Conservation (phyloP, 176 grass and related monocot species). For the Guadua angustifolia region DNA sequence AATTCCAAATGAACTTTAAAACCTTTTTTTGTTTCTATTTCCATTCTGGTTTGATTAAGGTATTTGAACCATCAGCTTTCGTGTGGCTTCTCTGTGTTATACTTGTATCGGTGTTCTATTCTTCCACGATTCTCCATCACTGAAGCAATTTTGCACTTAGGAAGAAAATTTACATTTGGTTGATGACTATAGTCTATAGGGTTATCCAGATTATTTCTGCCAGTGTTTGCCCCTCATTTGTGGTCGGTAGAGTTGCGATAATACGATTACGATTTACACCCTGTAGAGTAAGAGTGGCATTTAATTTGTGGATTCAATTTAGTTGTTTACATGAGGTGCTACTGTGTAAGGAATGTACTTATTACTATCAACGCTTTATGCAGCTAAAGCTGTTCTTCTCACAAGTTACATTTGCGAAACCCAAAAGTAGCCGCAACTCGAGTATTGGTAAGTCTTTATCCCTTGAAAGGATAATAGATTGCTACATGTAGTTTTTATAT, state of each 20-base stretch:
- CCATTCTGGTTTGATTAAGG: neutral
- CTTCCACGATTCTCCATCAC: neutral
- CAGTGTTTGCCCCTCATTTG: neutral
- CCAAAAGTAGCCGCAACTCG: slow-evolving; percentile 91
- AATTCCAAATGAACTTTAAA: neutral
- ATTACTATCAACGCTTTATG: slow-evolving; percentile 7
- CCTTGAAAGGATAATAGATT: neutral
- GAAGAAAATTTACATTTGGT: neutral
- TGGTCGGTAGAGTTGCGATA: neutral
- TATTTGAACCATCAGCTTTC: neutral
- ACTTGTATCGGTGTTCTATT: neutral
- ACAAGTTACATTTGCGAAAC: slow-evolving; percentile 93
- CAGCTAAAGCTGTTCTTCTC: slow-evolving; percentile 93
- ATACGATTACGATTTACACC: neutral
- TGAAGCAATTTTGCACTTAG: neutral
- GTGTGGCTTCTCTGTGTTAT: neutral
- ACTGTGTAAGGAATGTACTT: neutral
- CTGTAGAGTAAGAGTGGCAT: neutral
- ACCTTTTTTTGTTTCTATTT: neutral
- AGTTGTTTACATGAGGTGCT: neutral
- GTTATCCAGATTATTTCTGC: neutral
- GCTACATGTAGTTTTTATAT: neutral
- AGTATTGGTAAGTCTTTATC: slow-evolving; percentile 73
- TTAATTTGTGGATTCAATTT: neutral
- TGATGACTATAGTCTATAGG: too few species aligned